These are phyloP conservation scores for Naganishia onofrii DNA, from an alignment of 768 basidiomycete species.

Conservation along the genomic window DNA sequence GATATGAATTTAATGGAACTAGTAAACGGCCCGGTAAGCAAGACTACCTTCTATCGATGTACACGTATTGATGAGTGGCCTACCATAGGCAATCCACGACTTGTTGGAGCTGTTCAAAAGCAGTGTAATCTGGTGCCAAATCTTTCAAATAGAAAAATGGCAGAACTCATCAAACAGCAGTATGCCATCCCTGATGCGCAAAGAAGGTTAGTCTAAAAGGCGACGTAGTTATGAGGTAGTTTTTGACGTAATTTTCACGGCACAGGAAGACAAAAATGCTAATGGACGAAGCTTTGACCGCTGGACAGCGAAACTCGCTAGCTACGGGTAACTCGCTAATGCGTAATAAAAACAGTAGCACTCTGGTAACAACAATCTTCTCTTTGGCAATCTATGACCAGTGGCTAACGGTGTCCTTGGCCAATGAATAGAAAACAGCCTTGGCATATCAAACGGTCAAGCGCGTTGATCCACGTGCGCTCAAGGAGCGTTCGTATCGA, in stretches of 20 bases:
- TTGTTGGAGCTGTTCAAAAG: constrained; percentile 15
- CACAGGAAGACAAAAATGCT: constrained; percentile 25
- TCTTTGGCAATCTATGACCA: background rate
- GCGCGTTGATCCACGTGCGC: constrained; percentile 10
- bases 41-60: background rate
- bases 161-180: constrained; percentile 22
- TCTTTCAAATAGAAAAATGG: constrained; percentile 22
- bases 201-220: constrained; percentile 1
- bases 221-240: background rate
- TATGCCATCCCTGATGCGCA: background rate
- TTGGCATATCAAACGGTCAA: constrained; percentile 8
- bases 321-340: constrained; percentile 22
- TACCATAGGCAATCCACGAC: constrained; percentile 15
- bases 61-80: background rate
- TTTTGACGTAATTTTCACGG: background rate
- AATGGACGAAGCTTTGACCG: constrained; percentile 7
- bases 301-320: constrained; percentile 23
- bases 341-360: background rate
- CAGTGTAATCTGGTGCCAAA: constrained; percentile 16
- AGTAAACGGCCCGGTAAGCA: constrained; percentile 13
- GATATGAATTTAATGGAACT: constrained; percentile 19
- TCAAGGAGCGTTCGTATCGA: constrained; percentile 25
- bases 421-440: constrained; percentile 4
- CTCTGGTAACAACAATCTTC: background rate
- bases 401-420: background rate